Conservation (phyloP, 495 filamentous ascomycete genomes). For the Lasiosphaeria miniovina region DNA sequence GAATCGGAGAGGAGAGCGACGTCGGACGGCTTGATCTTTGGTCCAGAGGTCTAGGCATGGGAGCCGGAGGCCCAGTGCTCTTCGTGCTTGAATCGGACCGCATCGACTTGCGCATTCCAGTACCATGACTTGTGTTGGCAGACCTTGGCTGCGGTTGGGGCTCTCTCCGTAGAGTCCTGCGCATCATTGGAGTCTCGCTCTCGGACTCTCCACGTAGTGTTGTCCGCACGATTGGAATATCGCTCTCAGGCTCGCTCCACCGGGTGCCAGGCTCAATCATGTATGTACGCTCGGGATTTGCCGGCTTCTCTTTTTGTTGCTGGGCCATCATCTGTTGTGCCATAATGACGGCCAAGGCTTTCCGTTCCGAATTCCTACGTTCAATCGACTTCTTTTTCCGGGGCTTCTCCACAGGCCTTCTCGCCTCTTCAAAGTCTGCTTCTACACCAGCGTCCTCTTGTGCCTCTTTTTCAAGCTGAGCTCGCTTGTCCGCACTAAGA, state of each 20-base stretch:
- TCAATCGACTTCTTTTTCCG: slow-evolving; percentile 42
- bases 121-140: not conserved
- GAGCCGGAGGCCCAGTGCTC: slow-evolving; percentile 2
- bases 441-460: slow-evolving; percentile 45
- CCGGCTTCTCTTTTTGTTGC: slow-evolving; percentile 14
- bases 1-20: slow-evolving; percentile 11
- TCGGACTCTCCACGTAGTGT: slow-evolving; percentile 21
- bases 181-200: slow-evolving; percentile 21
- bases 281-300: slow-evolving; percentile 32
- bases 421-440: slow-evolving; percentile 38
- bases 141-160: slow-evolving; percentile 13
- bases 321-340: slow-evolving; percentile 27
- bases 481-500: slow-evolving; percentile 55
- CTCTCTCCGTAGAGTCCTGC: slow-evolving; percentile 22
- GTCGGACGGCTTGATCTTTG: slow-evolving; percentile 2
- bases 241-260: slow-evolving; percentile 19
- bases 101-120: slow-evolving; percentile 32
- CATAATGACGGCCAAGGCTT: slow-evolving; percentile 26
- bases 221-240: slow-evolving; percentile 24
- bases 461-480: slow-evolving; percentile 56
- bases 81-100: slow-evolving; percentile 13
- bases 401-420: slow-evolving; percentile 25
- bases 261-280: slow-evolving; percentile 44
- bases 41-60: not conserved
- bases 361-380: slow-evolving; percentile 27